Percentiles rank a stretch among this genome's conserved stretches.
Conservation (phyloP, 2,329 filamentous ascomycete genomes). For the Corniculantispora saksenae region DNA sequence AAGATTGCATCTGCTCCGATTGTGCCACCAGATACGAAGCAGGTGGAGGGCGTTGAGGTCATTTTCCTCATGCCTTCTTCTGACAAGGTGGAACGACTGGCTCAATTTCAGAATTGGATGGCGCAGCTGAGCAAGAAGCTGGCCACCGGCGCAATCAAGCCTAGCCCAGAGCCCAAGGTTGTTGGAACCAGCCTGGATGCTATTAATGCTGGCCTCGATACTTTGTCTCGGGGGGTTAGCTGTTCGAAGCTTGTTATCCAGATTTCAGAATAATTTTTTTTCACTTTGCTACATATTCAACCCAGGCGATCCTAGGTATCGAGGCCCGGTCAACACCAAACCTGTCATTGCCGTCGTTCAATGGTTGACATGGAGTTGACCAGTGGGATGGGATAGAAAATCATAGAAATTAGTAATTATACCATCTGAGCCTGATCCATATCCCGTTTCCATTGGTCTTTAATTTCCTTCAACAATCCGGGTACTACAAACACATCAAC, state of each 20-base stretch:
- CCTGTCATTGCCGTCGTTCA: too few relatives aligned
- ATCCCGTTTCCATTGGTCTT: slow-evolving; percentile 27
- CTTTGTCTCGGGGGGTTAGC: slow-evolving; percentile 39
- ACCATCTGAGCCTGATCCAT: slow-evolving; percentile 8
- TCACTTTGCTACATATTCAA: too few relatives aligned
- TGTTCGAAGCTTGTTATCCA: slow-evolving; percentile 46
- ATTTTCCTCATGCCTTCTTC: slow-evolving; percentile 40
- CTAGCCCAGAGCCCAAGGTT: slow-evolving; percentile 40
- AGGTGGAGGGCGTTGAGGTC: slow-evolving; percentile 35
- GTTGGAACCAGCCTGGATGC: slow-evolving; percentile 38
- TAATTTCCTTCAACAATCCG: slow-evolving; percentile 25
- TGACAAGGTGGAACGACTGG: slow-evolving; percentile 35
- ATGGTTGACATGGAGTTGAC: not conserved
- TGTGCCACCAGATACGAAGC: slow-evolving; percentile 32
- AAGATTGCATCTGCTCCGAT: slow-evolving; percentile 41
- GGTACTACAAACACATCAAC: slow-evolving; percentile 26
- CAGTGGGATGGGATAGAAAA: not conserved
- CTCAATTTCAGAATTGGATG: slow-evolving; percentile 42
- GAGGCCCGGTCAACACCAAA: too few relatives aligned
- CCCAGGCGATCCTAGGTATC: too few relatives aligned
- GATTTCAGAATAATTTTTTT: slow-evolving; percentile 31
- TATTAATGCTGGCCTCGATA: slow-evolving; percentile 41
- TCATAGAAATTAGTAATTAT: not conserved
- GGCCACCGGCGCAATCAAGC: slow-evolving; percentile 32
- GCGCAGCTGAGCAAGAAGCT: slow-evolving; percentile 38